Conservation (phyloP, 805 yeast species). For the Wickerhamiella azyma region DNA sequence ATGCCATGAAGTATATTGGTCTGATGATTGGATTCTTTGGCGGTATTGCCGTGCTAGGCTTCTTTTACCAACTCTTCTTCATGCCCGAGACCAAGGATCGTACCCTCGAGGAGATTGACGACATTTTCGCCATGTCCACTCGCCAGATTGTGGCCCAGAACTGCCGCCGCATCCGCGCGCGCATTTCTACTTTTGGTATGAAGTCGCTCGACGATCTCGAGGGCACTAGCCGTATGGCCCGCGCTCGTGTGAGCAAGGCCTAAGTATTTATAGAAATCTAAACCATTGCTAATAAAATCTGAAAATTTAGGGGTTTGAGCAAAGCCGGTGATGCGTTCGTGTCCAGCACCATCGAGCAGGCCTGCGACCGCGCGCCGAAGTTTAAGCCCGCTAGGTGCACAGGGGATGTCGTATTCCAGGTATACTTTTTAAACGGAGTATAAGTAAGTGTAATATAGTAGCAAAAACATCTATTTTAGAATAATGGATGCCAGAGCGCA, state of each 20-base stretch:
- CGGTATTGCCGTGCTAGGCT: slow-evolving; percentile 46
- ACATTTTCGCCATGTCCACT: slow-evolving; percentile 40
- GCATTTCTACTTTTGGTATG: neutral
- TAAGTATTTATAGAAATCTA: neutral
- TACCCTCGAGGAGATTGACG: slow-evolving; percentile 60
- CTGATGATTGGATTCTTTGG: slow-evolving; percentile 53
- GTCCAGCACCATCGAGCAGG: too few species aligned
- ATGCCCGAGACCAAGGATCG: slow-evolving; percentile 62
- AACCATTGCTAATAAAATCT: too few species aligned
- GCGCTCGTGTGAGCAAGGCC: neutral
- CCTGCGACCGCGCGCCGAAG: too few species aligned
- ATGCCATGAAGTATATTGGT: slow-evolving; percentile 46
- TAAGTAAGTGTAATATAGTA: too few species aligned
- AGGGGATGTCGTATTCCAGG: too few species aligned
- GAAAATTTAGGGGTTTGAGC: too few species aligned
- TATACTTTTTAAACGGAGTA: too few species aligned
- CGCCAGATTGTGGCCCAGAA: slow-evolving; percentile 18
- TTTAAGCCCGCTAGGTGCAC: too few species aligned
- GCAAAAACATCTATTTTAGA: too few species aligned
- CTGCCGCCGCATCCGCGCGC: neutral
- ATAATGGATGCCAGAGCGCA: too few species aligned
- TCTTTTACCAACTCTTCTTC: slow-evolving; percentile 29
- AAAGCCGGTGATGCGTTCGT: too few species aligned
- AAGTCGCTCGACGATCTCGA: neutral
- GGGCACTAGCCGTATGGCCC: neutral